Evolutionary conservation across 306 rosid genomes (phyloP).

Genomic region (Trifolium fragiferum): DNA sequence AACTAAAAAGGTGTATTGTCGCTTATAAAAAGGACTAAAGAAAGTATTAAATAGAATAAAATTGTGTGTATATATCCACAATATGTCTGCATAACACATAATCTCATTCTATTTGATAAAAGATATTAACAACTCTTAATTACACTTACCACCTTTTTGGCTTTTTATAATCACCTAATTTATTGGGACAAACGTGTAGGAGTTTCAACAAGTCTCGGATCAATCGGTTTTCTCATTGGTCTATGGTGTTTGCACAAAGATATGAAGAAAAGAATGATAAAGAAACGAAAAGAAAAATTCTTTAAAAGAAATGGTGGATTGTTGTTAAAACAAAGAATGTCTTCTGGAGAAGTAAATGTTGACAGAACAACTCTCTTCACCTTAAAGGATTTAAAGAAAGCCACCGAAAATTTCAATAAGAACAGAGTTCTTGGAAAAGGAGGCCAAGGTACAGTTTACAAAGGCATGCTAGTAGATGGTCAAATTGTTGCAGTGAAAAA

Average conservation of each 20-base stretch:
- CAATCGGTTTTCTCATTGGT: constrained; percentile 20
- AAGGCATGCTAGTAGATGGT: constrained; percentile 48
- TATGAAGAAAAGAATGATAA: neutral
- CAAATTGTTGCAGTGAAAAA: constrained; percentile 46
- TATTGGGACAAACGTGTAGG: constrained; percentile 24
- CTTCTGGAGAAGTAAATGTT: constrained; percentile 21
- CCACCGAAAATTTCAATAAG: constrained; percentile 41
- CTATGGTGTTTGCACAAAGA: constrained; percentile 32
- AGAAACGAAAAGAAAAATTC: constrained; percentile 35
- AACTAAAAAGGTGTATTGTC: too few species aligned
- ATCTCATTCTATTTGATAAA: neutral
- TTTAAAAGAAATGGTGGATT: constrained; percentile 51
- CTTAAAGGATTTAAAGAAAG: constrained; percentile 43
- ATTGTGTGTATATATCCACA: too few species aligned
- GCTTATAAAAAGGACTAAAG: too few species aligned
- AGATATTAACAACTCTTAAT: neutral
- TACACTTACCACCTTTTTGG: neutral
- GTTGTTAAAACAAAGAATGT: constrained; percentile 39
- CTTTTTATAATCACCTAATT: neutral
- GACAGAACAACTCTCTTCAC: constrained; percentile 37
- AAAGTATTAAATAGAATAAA: too few species aligned
- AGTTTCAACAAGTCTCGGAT: constrained; percentile 45
- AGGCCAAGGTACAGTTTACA: constrained; percentile 53
- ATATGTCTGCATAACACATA: neutral
- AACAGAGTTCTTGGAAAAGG: constrained; percentile 50